Base-by-base conservation (phyloP, 306 rosid genomes). In the Vigna reflexopilosa region DNA sequence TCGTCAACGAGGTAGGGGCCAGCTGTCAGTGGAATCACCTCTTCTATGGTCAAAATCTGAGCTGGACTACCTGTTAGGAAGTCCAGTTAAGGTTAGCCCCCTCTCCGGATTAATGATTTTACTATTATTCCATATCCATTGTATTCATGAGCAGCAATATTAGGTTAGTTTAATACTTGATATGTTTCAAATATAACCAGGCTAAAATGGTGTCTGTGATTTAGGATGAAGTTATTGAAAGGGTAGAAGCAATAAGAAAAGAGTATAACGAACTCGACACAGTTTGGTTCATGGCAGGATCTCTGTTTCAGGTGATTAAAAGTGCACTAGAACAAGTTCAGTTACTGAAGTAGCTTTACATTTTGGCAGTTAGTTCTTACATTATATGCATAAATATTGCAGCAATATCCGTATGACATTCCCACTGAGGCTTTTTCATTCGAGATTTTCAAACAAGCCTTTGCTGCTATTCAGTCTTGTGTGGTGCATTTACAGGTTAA, bases 261-360 rank as follows among this genome's bases (percentile, higher is more conserved):
- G 99, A 95, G 87, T 95, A 95, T 86, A 88, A 90, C 42, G 99
- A 95, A 72, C 99, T 95, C 65, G 99, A 93, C 88, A 93, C 98
- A 1, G 97, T 95, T 71, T 95, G 99, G 99, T 95, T 95, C 87
- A 95, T 95, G 99, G 97, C 99, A 42, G 99, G 98, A 75, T 95
- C 99, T 56, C 91, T 95, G 59, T 95, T 95, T 88, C 96, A 91
- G 99, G 99, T 92, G 67, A 75, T 72, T 80, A 74, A 67, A 61
- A n/a, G 16, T 24, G 34, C 44, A 20, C 77, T 66, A 17, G 44
- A 70, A 24, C 44, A 68, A 73, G 66, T 73, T 64, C 48, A 54
- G 50, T 45, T 45, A 45, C 15, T 45, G 14, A 2, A 45, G 7
- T 55, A 59, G 10, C 50, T 67, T 50, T 47, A 58, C 42, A 14